These are phyloP conservation scores for Helotiales sp. DNA, from an alignment of 2,329 filamentous ascomycete species.

Conservation along the genomic window DNA sequence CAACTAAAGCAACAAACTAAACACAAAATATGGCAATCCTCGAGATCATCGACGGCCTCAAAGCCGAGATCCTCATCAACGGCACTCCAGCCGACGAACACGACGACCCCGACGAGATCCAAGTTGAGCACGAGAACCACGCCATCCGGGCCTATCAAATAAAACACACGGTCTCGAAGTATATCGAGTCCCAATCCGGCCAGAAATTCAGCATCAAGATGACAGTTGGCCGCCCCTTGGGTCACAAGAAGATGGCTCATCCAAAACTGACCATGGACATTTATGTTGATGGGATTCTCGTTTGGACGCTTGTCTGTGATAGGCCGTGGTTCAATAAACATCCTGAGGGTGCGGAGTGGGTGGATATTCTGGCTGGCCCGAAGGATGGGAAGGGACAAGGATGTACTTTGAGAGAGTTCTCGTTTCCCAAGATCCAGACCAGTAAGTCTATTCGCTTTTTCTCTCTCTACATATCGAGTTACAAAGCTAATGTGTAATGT, in stretches of 20 bases:
- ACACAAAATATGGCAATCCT: constrained; percentile 25
- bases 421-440: constrained; percentile 25
- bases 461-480: neutral
- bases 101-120: constrained; percentile 13
- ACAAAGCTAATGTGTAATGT: neutral
- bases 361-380: constrained; percentile 15
- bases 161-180: constrained; percentile 15
- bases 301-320: constrained; percentile 6
- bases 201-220: constrained; percentile 22
- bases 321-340: constrained; percentile 17
- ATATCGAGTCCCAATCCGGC: constrained; percentile 22
- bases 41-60: constrained; percentile 20
- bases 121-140: neutral
- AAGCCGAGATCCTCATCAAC: constrained; percentile 18
- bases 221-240: neutral
- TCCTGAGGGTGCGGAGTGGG: constrained; percentile 14
- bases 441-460: constrained; percentile 27
- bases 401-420: constrained; percentile 21
- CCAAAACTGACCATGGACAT: neutral
- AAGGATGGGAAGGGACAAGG: constrained; percentile 15
- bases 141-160: constrained; percentile 7
- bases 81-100: constrained; percentile 16
- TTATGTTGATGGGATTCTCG: constrained; percentile 17
- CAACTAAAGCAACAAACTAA: neutral
- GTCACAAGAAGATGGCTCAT: neutral